These are phyloP conservation scores for Neurospora sp. DNA, from an alignment of 495 filamentous ascomycete species.

Conservation along the genomic window DNA sequence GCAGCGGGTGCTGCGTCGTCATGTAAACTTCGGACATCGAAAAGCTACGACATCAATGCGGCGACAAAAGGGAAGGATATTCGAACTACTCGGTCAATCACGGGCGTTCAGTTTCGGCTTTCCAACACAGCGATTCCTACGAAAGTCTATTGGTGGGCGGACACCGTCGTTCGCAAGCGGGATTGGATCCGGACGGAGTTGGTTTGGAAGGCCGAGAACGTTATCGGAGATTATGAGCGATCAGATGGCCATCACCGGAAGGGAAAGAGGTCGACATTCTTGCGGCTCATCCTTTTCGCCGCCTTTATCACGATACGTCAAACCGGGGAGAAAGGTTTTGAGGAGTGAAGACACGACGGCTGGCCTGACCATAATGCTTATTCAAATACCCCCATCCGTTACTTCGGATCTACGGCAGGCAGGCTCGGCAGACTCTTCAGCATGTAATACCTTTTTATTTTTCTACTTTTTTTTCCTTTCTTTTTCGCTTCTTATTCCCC, in stretches of 20 bases:
- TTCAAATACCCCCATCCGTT: conserved; percentile 28
- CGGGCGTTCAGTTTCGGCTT: not conserved
- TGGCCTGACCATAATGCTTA: conserved; percentile 37
- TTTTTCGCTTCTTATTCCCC: conserved; percentile 14
- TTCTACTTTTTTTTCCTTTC: conserved; percentile 25
- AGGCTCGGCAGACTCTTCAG: conserved; percentile 28
- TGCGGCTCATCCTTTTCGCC: not conserved
- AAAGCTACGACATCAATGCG: not conserved
- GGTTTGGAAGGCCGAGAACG: not conserved
- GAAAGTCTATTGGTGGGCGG: not conserved
- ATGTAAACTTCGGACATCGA: conserved; percentile 48
- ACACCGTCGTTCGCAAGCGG: not conserved
- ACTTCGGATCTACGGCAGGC: conserved; percentile 19
- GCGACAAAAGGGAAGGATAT: not conserved
- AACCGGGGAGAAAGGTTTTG: conserved; percentile 1
- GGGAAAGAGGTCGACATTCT: not conserved
- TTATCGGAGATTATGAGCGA: not conserved
- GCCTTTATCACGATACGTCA: not conserved
- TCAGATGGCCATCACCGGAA: not conserved
- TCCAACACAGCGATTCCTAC: not conserved
- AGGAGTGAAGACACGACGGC: conserved; percentile 15
- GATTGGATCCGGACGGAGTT: not conserved
- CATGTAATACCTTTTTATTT: conserved; percentile 40
- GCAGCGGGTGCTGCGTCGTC: conserved; percentile 80
- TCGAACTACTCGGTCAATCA: not conserved